Evolutionary conservation across 768 basidiomycete genomes (phyloP).

Genomic region (Xerocomellus intermedius): DNA sequence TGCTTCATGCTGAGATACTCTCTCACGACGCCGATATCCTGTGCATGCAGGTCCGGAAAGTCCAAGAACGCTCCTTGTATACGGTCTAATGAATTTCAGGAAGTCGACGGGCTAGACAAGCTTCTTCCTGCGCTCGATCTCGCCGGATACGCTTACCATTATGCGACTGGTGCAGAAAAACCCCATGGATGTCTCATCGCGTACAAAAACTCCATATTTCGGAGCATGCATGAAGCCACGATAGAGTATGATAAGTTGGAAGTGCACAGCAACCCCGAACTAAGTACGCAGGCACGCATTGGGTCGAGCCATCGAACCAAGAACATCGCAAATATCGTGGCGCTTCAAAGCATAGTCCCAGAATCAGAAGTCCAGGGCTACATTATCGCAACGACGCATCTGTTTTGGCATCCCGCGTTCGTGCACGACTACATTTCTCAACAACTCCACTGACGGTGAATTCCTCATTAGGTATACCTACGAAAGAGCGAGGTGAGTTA

Average conservation of each 20-base stretch:
- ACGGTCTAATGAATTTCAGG: conserved; percentile 44
- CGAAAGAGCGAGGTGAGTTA: conserved; percentile 73
- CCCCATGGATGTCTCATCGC: conserved; percentile 86
- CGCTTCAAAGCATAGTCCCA: conserved; percentile 47
- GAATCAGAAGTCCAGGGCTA: conserved; percentile 46
- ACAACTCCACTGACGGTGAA: neutral
- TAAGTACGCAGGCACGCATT: conserved; percentile 33
- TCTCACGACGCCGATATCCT: conserved; percentile 74
- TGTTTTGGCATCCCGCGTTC: conserved; percentile 94
- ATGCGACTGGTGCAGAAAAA: conserved; percentile 71
- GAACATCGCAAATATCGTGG: conserved; percentile 79
- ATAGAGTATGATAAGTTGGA: conserved; percentile 70
- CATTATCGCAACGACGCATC: conserved; percentile 83
- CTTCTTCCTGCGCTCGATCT: conserved; percentile 64
- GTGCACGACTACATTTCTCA: conserved; percentile 19
- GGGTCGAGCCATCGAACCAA: conserved; percentile 69
- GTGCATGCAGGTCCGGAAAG: conserved; percentile 71
- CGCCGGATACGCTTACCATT: conserved; percentile 63
- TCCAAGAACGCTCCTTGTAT: neutral
- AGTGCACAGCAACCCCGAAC: conserved; percentile 40
- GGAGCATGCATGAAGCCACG: conserved; percentile 42
- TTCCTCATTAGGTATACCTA: conserved; percentile 49
- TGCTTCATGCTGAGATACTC: conserved; percentile 76
- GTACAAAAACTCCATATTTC: conserved; percentile 55
- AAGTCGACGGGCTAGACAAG: conserved; percentile 81